Evolutionary conservation across 495 filamentous ascomycete genomes (phyloP).

Genomic region (Aspergillus mulundensis): DNA sequence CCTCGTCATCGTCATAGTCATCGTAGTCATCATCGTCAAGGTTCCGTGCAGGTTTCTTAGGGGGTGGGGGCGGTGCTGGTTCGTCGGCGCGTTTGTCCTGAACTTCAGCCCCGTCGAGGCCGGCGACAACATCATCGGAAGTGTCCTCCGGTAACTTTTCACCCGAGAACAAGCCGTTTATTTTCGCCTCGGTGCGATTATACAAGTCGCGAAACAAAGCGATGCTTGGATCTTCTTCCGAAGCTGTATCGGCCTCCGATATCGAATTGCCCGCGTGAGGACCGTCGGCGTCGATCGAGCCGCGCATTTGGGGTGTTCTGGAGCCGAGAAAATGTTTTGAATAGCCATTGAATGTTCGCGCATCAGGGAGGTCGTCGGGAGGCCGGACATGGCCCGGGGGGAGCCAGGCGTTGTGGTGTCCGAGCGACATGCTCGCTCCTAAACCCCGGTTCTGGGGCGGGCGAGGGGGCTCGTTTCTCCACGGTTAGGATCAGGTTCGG

Average conservation of each 20-base stretch:
- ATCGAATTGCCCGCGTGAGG: slow-evolving; percentile 43
- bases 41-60: slow-evolving; percentile 61
- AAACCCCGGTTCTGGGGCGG: slow-evolving; percentile 47
- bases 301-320: slow-evolving; percentile 47
- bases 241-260: slow-evolving; percentile 47
- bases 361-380: slow-evolving; percentile 43
- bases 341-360: slow-evolving; percentile 46
- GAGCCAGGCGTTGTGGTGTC: slow-evolving; percentile 45
- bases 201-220: slow-evolving; percentile 59
- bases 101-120: slow-evolving; percentile 26
- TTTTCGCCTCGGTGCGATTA: slow-evolving; percentile 54
- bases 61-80: slow-evolving; percentile 34
- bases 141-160: slow-evolving; percentile 33
- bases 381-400: slow-evolving; percentile 46
- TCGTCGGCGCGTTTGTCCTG: slow-evolving; percentile 38
- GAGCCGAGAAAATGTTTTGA: slow-evolving; percentile 42
- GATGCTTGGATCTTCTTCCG: slow-evolving; percentile 63
- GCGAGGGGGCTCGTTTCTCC: slow-evolving; percentile 47
- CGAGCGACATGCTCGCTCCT: slow-evolving; percentile 51
- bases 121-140: slow-evolving; percentile 25
- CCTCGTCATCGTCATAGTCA: slow-evolving; percentile 80
- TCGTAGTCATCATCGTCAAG: slow-evolving; percentile 81
- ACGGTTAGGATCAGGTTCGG: slow-evolving; percentile 39
- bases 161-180: slow-evolving; percentile 56
- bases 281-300: slow-evolving; percentile 46